Percentiles rank a stretch among this genome's conserved stretches.
Evolutionary conservation across 768 basidiomycete species (phyloP).

Genomic region (Russula lepida): DNA sequence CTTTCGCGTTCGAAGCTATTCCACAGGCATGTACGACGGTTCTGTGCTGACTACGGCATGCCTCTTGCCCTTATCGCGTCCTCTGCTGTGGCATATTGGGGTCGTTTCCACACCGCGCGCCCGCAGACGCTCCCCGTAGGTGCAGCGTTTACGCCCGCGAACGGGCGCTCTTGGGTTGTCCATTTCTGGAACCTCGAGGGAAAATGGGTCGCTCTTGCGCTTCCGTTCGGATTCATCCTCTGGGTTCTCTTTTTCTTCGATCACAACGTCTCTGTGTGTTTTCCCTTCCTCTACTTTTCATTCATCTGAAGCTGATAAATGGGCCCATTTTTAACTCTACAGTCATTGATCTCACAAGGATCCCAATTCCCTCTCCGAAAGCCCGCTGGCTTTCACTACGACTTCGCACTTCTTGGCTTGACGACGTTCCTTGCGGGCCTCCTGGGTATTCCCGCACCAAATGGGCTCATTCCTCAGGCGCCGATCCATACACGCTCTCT

Average conservation of each 20-base stretch:
- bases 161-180: constrained; percentile 74
- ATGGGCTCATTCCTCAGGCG: constrained; percentile 78
- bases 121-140: constrained; percentile 62
- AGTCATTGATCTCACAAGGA: constrained; percentile 91
- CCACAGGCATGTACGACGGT: constrained; percentile 63
- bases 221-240: constrained; percentile 82
- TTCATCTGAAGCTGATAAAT: background rate
- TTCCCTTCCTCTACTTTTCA: background rate
- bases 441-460: constrained; percentile 81
- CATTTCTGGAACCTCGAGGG: constrained; percentile 81
- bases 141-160: constrained; percentile 60
- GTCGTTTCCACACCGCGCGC: constrained; percentile 52
- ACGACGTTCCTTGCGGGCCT: constrained; percentile 85
- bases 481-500: constrained; percentile 89
- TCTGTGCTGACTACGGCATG: constrained; percentile 87
- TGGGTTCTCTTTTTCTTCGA: constrained; percentile 96
- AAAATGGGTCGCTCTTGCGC: constrained; percentile 83
- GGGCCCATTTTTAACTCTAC: background rate
- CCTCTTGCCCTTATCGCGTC: constrained; percentile 72
- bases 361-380: constrained; percentile 85
- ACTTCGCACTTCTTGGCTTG: constrained; percentile 86
- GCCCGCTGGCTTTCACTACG: constrained; percentile 79
- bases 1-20: constrained; percentile 58
- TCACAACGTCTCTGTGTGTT: constrained; percentile 80
- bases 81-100: constrained; percentile 83